A percentile compares a stretch with the other conserved stretches of the same genome.
Conservation (phyloP, 176 grass and related monocot species). For the Zoysia pacifica region DNA sequence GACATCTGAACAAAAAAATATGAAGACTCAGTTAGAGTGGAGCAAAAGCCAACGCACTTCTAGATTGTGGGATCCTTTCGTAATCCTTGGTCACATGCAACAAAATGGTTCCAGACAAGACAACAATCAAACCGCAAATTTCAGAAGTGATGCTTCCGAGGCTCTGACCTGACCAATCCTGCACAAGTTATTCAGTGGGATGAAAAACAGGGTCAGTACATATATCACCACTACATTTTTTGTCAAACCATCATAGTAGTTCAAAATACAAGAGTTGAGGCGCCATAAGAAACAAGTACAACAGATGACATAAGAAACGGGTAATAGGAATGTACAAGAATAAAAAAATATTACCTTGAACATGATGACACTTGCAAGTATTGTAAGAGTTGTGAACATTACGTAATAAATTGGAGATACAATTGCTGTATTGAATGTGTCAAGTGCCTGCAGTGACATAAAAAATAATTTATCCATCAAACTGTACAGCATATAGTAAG, state of each 20-base stretch:
- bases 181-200: constrained; percentile 20
- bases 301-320: neutral
- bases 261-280: neutral
- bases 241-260: neutral
- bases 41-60: constrained; percentile 35
- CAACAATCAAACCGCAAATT: constrained; percentile 92
- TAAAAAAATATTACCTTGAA: constrained; percentile 76
- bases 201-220: neutral
- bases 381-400: constrained; percentile 97
- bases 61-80: constrained; percentile 78
- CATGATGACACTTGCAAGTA: constrained; percentile 95
- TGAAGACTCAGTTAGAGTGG: neutral
- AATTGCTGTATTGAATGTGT: constrained; percentile 95
- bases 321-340: constrained; percentile 8
- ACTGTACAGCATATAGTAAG: neutral
- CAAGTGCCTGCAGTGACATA: constrained; percentile 61
- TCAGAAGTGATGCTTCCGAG: constrained; percentile 84
- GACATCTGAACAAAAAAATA: constrained; percentile 20
- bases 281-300: constrained; percentile 22
- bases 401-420: constrained; percentile 99
- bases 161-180: constrained; percentile 95
- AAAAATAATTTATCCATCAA: neutral
- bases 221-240: neutral
- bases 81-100: constrained; percentile 94
- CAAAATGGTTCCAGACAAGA: constrained; percentile 87